Percentiles rank a stretch among this genome's conserved stretches.
Evolutionary conservation across 345 rosid genomes (phyloP).

Genomic region (Pugionium dolabratum): DNA sequence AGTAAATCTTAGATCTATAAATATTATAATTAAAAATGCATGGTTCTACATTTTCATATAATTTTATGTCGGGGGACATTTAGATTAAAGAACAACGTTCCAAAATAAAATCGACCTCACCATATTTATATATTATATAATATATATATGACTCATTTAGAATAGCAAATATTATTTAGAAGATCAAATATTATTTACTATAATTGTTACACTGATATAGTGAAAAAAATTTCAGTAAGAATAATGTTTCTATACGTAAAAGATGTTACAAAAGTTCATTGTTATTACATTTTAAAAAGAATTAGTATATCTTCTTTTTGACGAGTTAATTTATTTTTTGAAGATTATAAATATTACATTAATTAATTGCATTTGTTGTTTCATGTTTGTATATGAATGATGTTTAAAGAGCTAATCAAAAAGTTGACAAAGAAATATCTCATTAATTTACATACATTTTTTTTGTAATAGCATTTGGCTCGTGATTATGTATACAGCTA

Average conservation of each 20-base stretch:
- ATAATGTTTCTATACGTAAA: too few relatives aligned
- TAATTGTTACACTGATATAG: not conserved
- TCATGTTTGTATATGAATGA: not conserved
- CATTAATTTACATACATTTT: too few relatives aligned
- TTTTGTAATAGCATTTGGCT: too few relatives aligned
- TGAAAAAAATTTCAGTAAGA: not conserved
- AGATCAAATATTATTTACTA: not conserved
- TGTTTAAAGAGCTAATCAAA: not conserved
- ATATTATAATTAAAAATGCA: not conserved
- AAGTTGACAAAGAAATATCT: not conserved
- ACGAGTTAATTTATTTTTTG: not conserved
- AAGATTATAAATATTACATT: not conserved
- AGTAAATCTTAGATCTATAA: constrained; percentile 18
- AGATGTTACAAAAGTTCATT: too few relatives aligned
- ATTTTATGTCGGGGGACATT: not conserved
- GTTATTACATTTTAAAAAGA: too few relatives aligned
- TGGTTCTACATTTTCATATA: too few relatives aligned
- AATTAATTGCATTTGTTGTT: not conserved
- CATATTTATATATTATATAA: not conserved
- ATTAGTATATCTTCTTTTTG: not conserved
- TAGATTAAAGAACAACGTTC: not conserved
- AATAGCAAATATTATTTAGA: not conserved
- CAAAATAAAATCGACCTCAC: not conserved
- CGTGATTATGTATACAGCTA: too few relatives aligned
- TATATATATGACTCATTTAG: not conserved